phyloP scores from a whole-genome alignment of 2,329 filamentous ascomycete genomes.

The Fusarium sp. region DNA sequence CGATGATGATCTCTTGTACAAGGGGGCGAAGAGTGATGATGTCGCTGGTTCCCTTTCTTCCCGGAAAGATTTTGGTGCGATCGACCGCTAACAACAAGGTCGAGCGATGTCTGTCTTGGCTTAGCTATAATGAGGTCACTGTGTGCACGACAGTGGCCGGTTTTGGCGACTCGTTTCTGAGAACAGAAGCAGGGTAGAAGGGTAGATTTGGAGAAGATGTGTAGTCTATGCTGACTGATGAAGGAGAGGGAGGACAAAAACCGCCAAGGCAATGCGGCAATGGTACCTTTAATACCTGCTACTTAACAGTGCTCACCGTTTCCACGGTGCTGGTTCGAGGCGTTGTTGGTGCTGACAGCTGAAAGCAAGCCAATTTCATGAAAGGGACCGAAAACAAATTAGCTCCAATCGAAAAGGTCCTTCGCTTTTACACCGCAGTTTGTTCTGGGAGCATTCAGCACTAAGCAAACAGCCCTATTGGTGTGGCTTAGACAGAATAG shows the following conservation, averaged over 20 bases:
- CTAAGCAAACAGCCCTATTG: conserved; percentile 9
- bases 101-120: conserved; percentile 23
- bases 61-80: conserved; percentile 23
- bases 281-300: conserved; percentile 10
- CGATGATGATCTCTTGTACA: conserved; percentile 12
- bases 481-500: conserved; percentile 4
- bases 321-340: neutral
- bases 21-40: conserved; percentile 29
- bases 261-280: neutral
- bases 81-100: conserved; percentile 28
- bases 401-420: conserved; percentile 9
- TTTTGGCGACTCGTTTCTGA: conserved; percentile 13
- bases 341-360: conserved; percentile 23
- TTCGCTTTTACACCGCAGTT: conserved; percentile 1
- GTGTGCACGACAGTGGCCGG: conserved; percentile 1
- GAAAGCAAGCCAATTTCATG: conserved; percentile 9
- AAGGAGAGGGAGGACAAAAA: neutral
- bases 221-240: neutral
- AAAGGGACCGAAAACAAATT: conserved; percentile 3
- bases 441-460: neutral
- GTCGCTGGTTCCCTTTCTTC: conserved; percentile 5
- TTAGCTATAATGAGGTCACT: conserved; percentile 31
- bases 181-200: conserved; percentile 1
- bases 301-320: neutral
- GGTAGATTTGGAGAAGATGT: neutral